Percentiles rank a stretch among this genome's conserved stretches.
phyloP scores from a whole-genome alignment of 495 filamentous ascomycete genomes.

The Stereocaulon alpinum region DNA sequence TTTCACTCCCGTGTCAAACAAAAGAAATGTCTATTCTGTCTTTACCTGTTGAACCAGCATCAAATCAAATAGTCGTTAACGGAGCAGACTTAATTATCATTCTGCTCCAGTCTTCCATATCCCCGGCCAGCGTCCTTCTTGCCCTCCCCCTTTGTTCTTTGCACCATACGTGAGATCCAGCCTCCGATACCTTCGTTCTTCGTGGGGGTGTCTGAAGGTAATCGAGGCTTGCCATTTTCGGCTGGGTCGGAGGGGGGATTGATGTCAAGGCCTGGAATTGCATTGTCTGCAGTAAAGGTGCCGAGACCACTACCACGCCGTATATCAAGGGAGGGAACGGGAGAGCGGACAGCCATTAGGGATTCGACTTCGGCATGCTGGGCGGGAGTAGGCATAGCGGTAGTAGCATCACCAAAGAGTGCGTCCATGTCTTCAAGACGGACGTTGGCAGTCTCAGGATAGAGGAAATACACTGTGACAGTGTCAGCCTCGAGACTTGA shows the following conservation, averaged over 20 bases:
- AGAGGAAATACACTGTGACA: slow-evolving; percentile 84
- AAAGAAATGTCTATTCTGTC: slow-evolving; percentile 17
- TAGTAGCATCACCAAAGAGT: slow-evolving; percentile 82
- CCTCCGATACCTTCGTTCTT: slow-evolving; percentile 49
- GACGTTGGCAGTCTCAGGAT: slow-evolving; percentile 92
- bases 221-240: slow-evolving; percentile 38
- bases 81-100: slow-evolving; percentile 37
- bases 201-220: slow-evolving; percentile 23
- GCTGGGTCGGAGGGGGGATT: slow-evolving; percentile 49
- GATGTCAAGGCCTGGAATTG: slow-evolving; percentile 65
- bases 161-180: slow-evolving; percentile 60
- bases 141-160: slow-evolving; percentile 40
- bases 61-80: slow-evolving; percentile 21
- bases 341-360: slow-evolving; percentile 59
- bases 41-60: slow-evolving; percentile 14
- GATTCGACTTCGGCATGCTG: slow-evolving; percentile 65
- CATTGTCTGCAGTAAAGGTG: slow-evolving; percentile 44
- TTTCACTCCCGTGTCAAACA: neutral
- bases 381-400: slow-evolving; percentile 59
- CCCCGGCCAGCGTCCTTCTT: slow-evolving; percentile 37
- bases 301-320: slow-evolving; percentile 39
- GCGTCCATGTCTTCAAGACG: slow-evolving; percentile 92
- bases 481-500: slow-evolving; percentile 20
- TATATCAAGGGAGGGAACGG: slow-evolving; percentile 68
- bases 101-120: slow-evolving; percentile 58